Evolutionary conservation across 1,139 yeast genomes (phyloP), one percentile per base, ranked within the genome.

Genomic region (Blastobotrys petasosporus): DNA sequence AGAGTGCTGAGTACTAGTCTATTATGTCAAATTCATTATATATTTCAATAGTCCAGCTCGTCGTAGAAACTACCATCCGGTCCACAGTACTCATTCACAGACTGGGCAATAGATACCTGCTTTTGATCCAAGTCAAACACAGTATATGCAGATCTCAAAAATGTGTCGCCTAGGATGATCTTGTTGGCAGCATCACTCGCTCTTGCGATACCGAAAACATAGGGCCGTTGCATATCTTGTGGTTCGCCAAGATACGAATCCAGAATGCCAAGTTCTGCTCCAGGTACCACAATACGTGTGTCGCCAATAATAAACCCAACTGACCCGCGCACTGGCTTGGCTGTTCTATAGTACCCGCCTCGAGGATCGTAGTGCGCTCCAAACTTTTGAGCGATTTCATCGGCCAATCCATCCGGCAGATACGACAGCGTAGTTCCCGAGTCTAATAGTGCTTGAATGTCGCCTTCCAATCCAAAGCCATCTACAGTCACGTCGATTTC

Each of bases 71-170:
- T 8, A 12, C 6, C 4, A 9, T 20, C 16, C n/a, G 36, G 3
- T 33, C 11, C 12, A 16, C 11, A 35, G 11, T 7, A 25, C 8
- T 36, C 31, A 12, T 20, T 36, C 17, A 25, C 42, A 12, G 55
- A 53, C 42, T 50, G 58, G 9, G 58, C 59, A 28, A 55, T 43
- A 1, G 57, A 54, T 8, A 55, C 45, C 42, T 54, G 45, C n/a
- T 48, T 30, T 37, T 50, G 47, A 17, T 55, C 57, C 40, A 85
- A 67, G 62, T 87, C 88, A 56, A 77, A 86, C 37, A 86, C 95
- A 45, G 81, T 76, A 62, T 87, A 87, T 7, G 86, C 90, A 46
- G 77, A 71, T 50, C 86, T 73, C 56, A 88, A 67, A 64, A 87
- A 80, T 28, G 81, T 75, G 62, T 85, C 95, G 35, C 96, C 96